These are phyloP conservation scores for Hanseniaspora lindneri DNA, from an alignment of 805 yeast species.

Conservation along the genomic window DNA sequence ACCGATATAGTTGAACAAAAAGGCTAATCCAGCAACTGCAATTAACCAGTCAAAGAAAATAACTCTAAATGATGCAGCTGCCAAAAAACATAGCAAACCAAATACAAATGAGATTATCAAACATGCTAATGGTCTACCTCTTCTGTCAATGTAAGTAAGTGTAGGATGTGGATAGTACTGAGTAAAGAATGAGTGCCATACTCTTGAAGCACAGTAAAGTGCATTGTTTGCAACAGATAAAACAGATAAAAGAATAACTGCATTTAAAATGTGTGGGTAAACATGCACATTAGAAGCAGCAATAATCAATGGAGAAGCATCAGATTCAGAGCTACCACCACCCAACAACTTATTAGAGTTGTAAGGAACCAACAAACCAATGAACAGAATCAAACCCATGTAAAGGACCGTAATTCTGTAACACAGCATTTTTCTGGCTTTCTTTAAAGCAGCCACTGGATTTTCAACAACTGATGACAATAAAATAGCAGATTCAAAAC, in stretches of 20 bases:
- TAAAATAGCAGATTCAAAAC: conserved; percentile 45
- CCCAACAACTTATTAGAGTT: conserved; percentile 34
- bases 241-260: conserved; percentile 62
- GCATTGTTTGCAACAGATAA: conserved; percentile 75
- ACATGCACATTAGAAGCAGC: conserved; percentile 42
- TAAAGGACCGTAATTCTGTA: conserved; percentile 46
- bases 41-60: conserved; percentile 54
- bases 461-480: conserved; percentile 38
- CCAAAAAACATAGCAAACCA: conserved; percentile 55
- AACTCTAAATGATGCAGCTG: conserved; percentile 46
- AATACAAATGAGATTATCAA: conserved; percentile 39
- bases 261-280: conserved; percentile 65
- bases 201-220: conserved; percentile 65
- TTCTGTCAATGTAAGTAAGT: conserved; percentile 43
- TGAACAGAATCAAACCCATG: conserved; percentile 39
- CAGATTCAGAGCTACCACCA: conserved; percentile 31
- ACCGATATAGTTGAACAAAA: conserved; percentile 50
- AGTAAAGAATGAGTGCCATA: conserved; percentile 34
- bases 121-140: conserved; percentile 52
- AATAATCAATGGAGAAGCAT: conserved; percentile 40
- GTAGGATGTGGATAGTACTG: conserved; percentile 33
- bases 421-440: conserved; percentile 42
- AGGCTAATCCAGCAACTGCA: conserved; percentile 50
- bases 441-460: conserved; percentile 41
- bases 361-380: conserved; percentile 49